Base-by-base conservation (phyloP, 2,329 filamentous ascomycete species). In the Hypocrella siamensis region DNA sequence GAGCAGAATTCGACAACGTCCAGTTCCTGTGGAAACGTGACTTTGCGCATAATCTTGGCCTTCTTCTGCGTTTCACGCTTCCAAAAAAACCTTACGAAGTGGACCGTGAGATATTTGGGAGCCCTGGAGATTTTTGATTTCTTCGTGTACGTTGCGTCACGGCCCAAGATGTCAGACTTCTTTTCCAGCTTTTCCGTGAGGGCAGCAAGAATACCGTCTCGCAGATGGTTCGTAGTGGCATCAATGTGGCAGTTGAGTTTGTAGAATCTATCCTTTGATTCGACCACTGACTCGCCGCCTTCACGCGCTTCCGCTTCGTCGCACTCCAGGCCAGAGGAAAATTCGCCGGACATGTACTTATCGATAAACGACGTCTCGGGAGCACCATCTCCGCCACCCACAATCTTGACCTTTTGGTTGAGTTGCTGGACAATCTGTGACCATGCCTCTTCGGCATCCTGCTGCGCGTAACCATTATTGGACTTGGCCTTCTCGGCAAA, bases 71-170 rank as follows among this genome's bases (percentile, higher is more conserved):
- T 85, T 43, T 93, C 84, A 29, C 79, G 75, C 51, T 93, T 88
- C 90, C 90, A 98, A 63, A 88, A 94, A 61, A 98, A 98, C 41
- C 90, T 83, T 35, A 98, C 82, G 53, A 98, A 93, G 56, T 98
- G 90, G 4, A 98, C 83, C 0, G 90, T 90, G 28, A 98, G 68
- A 52, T 98, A 94, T 55, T 93, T 93, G 14, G 90, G 90, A 30
- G 94, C 64, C 15, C 88, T 78, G 9, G 86, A 74, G 45, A 98
- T 92, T 49, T 78, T 75, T n/a, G 84, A 90, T 4, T 70, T 80
- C 58, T 93, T 93, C 31, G 85, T 94, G 57, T 93, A 98, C 3
- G 71, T 57, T 7, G 83, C 79, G 48, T 93, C 75, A 28, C 83
- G 74, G 35, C 67, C 82, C 6, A 98, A 67, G 3, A 70, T 67